Base-by-base conservation (phyloP, 2,329 filamentous ascomycete genomes). In the Penicillium sp. region DNA sequence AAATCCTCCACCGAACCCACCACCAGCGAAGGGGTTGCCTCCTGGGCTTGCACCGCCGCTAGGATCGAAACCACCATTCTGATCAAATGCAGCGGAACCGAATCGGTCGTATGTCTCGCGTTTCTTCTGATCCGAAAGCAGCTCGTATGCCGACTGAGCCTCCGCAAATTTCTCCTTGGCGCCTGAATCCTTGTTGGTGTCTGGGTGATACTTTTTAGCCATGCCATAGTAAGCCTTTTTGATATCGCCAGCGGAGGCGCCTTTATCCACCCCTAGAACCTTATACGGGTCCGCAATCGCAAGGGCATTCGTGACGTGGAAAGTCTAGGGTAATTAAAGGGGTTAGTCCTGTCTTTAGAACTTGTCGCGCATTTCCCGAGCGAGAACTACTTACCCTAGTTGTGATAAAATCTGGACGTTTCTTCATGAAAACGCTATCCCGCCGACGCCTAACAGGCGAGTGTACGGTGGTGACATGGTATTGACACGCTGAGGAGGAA, bases 161-260 rank as follows among this genome's bases (percentile, higher is more conserved):
- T 97, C 94, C 66, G 90, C 86, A 72, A 99, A 99, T 72, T 91
- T 94, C 71, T 98, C 95, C 76, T 98, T 98, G 41, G 95, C 93
- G n/a, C 83, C 85, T 3, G 91, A 78, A 70, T 98, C 95, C 78
- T 98, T 98, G 84, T 98, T 99, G 41, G 95, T 98, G 76, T 99
- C 95, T 8, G 95, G 95, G 73, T 99, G 95, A 76, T 88, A 99
- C 75, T 98, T 99, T 80, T 99, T 99, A 21, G 95, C 95, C 62
- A 98, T 84, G 55, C 93, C 92, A 76, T 99, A 99, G 82, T 99
- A 99, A 3, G 95, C 93, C 78, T 97, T 98, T 77, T 99, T 99
- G 76, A 99, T 98, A 41, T 98, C 94, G 63, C 88, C 83, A 3
- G 92, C 82, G 1, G 91, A 89, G n/a, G 95, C 92, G 65, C 80